These are phyloP conservation scores for Debaryomyces subglobosus DNA, from an alignment of 1,139 yeast genomes.

Conservation along the genomic window DNA sequence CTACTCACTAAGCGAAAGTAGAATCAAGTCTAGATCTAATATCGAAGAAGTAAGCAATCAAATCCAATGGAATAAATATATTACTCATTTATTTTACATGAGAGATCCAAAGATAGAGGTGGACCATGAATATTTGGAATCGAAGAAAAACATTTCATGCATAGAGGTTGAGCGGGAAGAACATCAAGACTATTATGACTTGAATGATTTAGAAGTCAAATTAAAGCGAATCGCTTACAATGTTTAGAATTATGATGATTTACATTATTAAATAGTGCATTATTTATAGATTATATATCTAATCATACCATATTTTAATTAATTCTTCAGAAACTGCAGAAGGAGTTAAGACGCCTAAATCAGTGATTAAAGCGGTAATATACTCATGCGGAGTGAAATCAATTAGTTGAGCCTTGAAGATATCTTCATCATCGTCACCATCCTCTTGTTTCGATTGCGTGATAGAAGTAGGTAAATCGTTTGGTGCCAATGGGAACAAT, in stretches of 20 bases:
- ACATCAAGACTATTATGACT: conserved; percentile 37
- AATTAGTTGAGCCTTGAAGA: conserved; percentile 48
- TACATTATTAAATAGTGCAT: not conserved
- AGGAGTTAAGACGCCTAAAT: conserved; percentile 94
- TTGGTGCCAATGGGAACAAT: conserved; percentile 91
- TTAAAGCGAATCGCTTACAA: conserved; percentile 19
- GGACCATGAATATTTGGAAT: conserved; percentile 39
- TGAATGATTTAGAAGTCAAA: conserved; percentile 37
- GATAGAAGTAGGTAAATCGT: conserved; percentile 75
- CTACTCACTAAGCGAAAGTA: conserved; percentile 33
- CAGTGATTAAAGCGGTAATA: conserved; percentile 94
- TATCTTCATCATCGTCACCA: conserved; percentile 34
- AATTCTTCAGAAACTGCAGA: conserved; percentile 97
- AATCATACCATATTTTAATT: conserved; percentile 97
- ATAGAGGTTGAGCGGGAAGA: conserved; percentile 39
- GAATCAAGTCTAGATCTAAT: conserved; percentile 9
- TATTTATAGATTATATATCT: conserved; percentile 12
- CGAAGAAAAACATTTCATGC: conserved; percentile 47
- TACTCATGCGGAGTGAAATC: conserved; percentile 97
- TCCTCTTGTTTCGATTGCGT: conserved; percentile 25
- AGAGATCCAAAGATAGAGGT: conserved; percentile 50
- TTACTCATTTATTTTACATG: conserved; percentile 62
- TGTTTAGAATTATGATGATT: not conserved
- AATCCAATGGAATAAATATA: conserved; percentile 42
- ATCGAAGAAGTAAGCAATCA: conserved; percentile 11